Percentiles rank a stretch among this genome's conserved stretches.
phyloP scores from a whole-genome alignment of 2,329 filamentous ascomycete genomes.

The Aphanocladium album region DNA sequence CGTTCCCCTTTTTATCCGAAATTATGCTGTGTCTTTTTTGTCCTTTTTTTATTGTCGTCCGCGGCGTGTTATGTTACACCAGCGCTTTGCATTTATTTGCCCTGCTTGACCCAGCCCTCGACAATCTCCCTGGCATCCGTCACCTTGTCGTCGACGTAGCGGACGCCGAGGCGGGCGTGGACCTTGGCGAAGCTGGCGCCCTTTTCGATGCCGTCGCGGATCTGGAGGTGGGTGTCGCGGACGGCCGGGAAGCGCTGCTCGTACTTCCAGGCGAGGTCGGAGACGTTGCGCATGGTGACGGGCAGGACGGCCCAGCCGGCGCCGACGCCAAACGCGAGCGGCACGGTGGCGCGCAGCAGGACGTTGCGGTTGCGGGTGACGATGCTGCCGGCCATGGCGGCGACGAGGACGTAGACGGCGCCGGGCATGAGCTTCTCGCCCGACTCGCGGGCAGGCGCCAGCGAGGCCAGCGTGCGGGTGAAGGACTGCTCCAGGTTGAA shows the following conservation, averaged over 20 bases:
- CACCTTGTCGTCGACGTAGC: constrained; percentile 77
- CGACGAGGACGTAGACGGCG: constrained; percentile 84
- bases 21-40: constrained; percentile 1
- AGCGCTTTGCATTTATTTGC: constrained; percentile 53
- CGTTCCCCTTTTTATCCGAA: not conserved
- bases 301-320: constrained; percentile 83
- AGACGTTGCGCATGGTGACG: constrained; percentile 83
- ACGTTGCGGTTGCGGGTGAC: constrained; percentile 83
- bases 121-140: constrained; percentile 68
- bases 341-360: constrained; percentile 69
- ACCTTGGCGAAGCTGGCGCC: constrained; percentile 69
- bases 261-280: constrained; percentile 83
- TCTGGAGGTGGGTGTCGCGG: constrained; percentile 71
- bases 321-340: constrained; percentile 72
- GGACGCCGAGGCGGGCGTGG: constrained; percentile 65
- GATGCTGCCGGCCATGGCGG: constrained; percentile 92
- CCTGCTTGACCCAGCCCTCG: constrained; percentile 89
- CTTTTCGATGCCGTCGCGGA: constrained; percentile 63
- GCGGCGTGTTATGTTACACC: too few relatives aligned
- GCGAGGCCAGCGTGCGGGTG: constrained; percentile 79
- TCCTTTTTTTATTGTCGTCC: constrained; percentile 13
- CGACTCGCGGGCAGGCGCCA: constrained; percentile 79
- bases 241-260: constrained; percentile 84
- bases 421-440: constrained; percentile 89
- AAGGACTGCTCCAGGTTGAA: constrained; percentile 85